Evolutionary conservation across 169 alveolate species (phyloP), one percentile per base, ranked within the genome.

Genomic region (Babesia microti): DNA sequence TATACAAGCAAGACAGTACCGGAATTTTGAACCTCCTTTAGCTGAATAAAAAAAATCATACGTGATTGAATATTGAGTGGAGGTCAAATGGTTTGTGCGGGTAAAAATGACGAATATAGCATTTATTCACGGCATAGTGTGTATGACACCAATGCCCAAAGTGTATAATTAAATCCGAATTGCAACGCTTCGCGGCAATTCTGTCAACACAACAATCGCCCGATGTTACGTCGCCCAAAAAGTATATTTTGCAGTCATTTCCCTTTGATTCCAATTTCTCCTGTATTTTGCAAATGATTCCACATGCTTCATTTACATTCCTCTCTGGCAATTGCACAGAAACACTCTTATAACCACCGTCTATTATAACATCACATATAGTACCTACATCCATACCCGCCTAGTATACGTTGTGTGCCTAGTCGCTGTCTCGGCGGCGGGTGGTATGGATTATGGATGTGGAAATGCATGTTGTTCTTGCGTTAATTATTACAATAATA

Each of bases 151-250:
- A 19, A 3, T 17, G 56, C 1, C 76, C 76, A n/a, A 65, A 12
- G 45, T 65, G 59, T n/a, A 65, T 26, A 3, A 65, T 41, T 44
- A 19, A 65, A 17, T 65, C 76, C 55, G 54, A 1, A 19, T 11
- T 22, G 29, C 57, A 45, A 17, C 76, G 53, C 9, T 46, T 35
- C 15, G 76, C 36, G 1, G 76, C 69, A 1, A 65, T 53, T 24
- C 53, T 27, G 22, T 65, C 76, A 23, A 45, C 27, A 28, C 69
- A 65, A 32, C 69, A 65, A 36, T 57, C 48, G 23, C 75, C 75
- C 0, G 45, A 44, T 29, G 54, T 32, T 6, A 53, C 61, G 12
- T 65, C 76, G 2, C 70, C 76, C 6, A 65, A 51, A 6, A 65
- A 49, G 45, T 46, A 65, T 26, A 65, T 46, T 5, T 65, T 47